phyloP scores from a whole-genome alignment of 192 early-diverging fungal genomes.

The Entrophospora sp. region DNA sequence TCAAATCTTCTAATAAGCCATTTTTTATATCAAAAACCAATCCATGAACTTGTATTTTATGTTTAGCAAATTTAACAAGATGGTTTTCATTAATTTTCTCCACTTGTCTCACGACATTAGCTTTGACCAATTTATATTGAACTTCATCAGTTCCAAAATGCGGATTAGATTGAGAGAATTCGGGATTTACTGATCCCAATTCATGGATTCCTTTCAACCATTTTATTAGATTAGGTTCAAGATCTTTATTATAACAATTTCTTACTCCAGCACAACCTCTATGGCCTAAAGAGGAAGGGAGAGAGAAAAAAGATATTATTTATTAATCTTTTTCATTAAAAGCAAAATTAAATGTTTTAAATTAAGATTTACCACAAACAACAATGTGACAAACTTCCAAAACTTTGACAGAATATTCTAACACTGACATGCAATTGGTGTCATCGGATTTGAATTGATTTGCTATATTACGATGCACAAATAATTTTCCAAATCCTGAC shows the following conservation, averaged over 20 bases:
- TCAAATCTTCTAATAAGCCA: constrained; percentile 13
- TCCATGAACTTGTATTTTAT: constrained; percentile 4
- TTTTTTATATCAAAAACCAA: constrained; percentile 3
- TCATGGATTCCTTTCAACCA: neutral
- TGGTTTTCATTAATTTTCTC: neutral
- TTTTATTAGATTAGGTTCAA: no score
- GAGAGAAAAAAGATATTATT: neutral
- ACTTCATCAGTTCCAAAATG: neutral
- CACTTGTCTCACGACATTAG: constrained; percentile 7
- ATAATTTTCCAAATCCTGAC: constrained; percentile 73
- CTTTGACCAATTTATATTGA: neutral
- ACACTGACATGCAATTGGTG: constrained; percentile 70
- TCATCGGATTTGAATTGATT: constrained; percentile 81
- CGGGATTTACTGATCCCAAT: neutral
- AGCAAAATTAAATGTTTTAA: neutral
- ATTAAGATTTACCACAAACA: constrained; percentile 58
- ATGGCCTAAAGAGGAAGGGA: no score
- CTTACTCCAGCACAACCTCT: no score
- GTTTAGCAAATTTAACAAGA: constrained; percentile 1
- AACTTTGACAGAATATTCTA: constrained; percentile 88
- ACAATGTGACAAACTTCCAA: constrained; percentile 90
- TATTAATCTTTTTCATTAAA: neutral
- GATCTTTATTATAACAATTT: no score
- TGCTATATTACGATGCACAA: constrained; percentile 97
- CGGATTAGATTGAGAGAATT: neutral